Base-by-base conservation (phyloP, 2,329 filamentous ascomycete genomes). In the Thermoascus crustaceus region DNA sequence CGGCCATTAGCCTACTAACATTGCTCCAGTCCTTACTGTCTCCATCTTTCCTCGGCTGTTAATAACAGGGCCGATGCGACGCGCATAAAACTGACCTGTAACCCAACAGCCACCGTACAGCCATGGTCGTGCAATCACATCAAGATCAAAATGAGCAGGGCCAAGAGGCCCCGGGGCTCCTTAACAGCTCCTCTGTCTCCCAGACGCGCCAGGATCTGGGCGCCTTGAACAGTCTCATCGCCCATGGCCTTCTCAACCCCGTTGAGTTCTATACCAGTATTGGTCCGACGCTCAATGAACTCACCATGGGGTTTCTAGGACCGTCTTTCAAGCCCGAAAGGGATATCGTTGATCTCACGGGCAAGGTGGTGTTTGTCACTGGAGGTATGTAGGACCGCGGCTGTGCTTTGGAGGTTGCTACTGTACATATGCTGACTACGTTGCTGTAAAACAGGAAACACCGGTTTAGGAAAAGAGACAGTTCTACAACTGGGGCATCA, bases 301-400 rank as follows among this genome's bases (percentile, higher is more conserved):
- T 53, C 27, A 60, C 55, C 1, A 45, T 55, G 19, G 59, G 59
- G 6, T 31, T 57, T 11, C 34, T 57, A 8, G 58, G 59, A 3
- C 42, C 45, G 4, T 54, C 54, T 4, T 69, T 67, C 42, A 47
- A 60, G 5, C 66, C 71, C 1, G 55, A 61, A 7, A 58, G 49
- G 9, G 66, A 72, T 41, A 64, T 74, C 16, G 48, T 54, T 4
- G 58, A 64, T 23, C 60, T 73, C 10, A 47, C 59, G 1, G 67
- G 63, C 26, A 75, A 71, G 41, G 64, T 72, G 5, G 60, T 73
- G 25, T 52, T 73, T 10, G 53, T 75, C 4, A 74, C 71, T 2
- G 72, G 71, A 35, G 71, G 69, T 69, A 54, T n/a, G n/a, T n/a
- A n/a, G n/a, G n/a, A n/a, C n/a, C n/a, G n/a, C n/a, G n/a, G n/a